Evolutionary conservation across 2,329 filamentous ascomycete genomes (phyloP), one percentile per base, ranked within the genome.

Genomic region (Colletotrichum sp.): DNA sequence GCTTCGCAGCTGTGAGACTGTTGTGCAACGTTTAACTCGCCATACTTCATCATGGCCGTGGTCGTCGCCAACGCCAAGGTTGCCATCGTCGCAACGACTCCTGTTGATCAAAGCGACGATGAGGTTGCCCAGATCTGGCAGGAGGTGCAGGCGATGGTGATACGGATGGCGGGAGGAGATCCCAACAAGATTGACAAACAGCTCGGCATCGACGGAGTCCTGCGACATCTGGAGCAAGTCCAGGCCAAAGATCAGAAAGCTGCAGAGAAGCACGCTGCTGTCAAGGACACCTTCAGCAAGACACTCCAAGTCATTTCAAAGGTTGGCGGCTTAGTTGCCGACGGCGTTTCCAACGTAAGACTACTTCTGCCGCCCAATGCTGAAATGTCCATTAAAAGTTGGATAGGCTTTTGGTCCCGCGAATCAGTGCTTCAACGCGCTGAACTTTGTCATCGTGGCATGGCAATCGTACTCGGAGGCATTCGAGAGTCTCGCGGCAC

Each of bases 391-490:
- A 33, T 27, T 34, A 57, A 57, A 29, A 8, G 6, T 31, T 34
- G 12, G 38, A 64, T 54, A 82, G 80, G 81, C 80, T 61, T 83
- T 83, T 55, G 81, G 77, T 21, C 82, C 82, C 9, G 78, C 81
- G 12, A 77, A 78, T 12, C 81, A 80, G 76, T 83, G 81, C 71
- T 83, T 80, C 59, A 82, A 80, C 73, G 81, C 81, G n/a, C 79
- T 83, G 21, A 82, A 81, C 13, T 83, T 82, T 68, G 82, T 82
- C 66, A 81, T 83, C 21, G 76, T 78, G 69, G 81, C 81, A 21
- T 83, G 81, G 81, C 78, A 81, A 66, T 80, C 80, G 13, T 83
- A 82, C 70, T 79, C 82, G 57, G 81, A 80, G 58, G 81, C 81
- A 7, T 82, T 83, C 18, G 80, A 79, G 38, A 82, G 80, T 38